These are phyloP conservation scores for Hymenoscyphus linearis DNA, from an alignment of 2,329 filamentous ascomycete species.

Conservation along the genomic window DNA sequence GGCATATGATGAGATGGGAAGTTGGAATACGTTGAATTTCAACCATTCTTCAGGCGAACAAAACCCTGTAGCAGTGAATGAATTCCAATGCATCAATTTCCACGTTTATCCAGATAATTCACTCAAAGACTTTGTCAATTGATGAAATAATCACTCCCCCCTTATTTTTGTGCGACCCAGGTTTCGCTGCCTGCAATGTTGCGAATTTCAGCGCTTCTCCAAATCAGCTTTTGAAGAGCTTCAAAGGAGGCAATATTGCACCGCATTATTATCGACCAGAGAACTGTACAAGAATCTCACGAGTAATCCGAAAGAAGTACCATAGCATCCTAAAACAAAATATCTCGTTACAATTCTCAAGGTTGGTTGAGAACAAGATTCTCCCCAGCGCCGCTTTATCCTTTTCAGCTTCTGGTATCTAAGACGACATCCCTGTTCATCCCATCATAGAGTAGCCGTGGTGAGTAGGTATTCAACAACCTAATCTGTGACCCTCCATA, in stretches of 20 bases:
- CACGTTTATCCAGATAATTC: too few relatives aligned
- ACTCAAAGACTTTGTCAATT: too few relatives aligned
- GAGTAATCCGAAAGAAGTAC: background rate
- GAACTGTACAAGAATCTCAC: background rate
- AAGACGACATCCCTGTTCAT: constrained; percentile 6
- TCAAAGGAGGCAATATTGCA: too few relatives aligned
- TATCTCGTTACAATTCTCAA: too few relatives aligned
- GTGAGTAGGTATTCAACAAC: background rate
- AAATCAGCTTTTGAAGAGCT: too few relatives aligned
- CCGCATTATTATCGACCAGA: background rate
- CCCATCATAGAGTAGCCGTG: constrained; percentile 12
- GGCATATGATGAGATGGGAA: too few relatives aligned
- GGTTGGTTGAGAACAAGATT: background rate
- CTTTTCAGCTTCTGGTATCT: background rate
- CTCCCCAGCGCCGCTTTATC: background rate
- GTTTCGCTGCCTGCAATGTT: background rate
- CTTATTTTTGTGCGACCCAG: too few relatives aligned
- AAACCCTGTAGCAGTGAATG: too few relatives aligned
- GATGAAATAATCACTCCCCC: too few relatives aligned
- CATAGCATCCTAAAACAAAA: background rate
- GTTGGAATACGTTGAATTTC: too few relatives aligned
- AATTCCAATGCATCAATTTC: too few relatives aligned
- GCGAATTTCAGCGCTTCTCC: background rate
- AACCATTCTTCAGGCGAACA: too few relatives aligned
- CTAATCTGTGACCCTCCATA: background rate